Evolutionary conservation across 257 asterid species (phyloP), one percentile per base, ranked within the genome.

Genomic region (Prunella vulgaris): DNA sequence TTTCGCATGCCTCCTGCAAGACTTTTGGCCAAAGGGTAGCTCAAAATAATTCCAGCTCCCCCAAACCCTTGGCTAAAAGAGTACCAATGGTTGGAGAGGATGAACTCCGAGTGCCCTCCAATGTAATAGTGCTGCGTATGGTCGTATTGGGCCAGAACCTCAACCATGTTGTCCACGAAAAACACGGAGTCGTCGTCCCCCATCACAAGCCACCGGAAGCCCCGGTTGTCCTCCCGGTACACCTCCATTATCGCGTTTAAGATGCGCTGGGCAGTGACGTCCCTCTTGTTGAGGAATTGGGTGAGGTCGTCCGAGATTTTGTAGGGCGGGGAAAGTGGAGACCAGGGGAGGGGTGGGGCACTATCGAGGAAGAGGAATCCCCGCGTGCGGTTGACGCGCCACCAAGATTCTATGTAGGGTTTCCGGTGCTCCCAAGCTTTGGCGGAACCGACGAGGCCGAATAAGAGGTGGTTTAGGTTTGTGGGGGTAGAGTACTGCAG

Each of bases 131-230:
- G 81, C 80, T 81, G 81, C 0, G 38, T 77, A 17, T 87, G 93
- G 48, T 87, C 90, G 13, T 80, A 80, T 18, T 42, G 20, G 0
- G 75, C 75, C 1, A 87, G 84, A 66, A 80, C 72, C 2, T 79
- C 80, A 3, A 84, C 79, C 1, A 84, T 73, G 38, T 86, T 83
- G 0, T 81, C 87, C 0, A 83, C 21, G 5, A 86, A 75, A 10
- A 86, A 81, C 0, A 86, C 72, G 7, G 93, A 80, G 35, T 87
- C 88, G 28, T 87, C 93, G 42, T 87, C 90, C 5, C 93, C 93
- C 93, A 84, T 87, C 3, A 87, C 87, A 0, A 84, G 54, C 90
- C 93, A 87, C 70, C 90, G 71, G 0, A 86, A 15, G 5, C 68
- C 66, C 3, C 62, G 80, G 15, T 82, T 69, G 9, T 72, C 85